These are phyloP conservation scores for Diplodia sapinea DNA, from an alignment of 2,329 filamentous ascomycete species.

Conservation along the genomic window DNA sequence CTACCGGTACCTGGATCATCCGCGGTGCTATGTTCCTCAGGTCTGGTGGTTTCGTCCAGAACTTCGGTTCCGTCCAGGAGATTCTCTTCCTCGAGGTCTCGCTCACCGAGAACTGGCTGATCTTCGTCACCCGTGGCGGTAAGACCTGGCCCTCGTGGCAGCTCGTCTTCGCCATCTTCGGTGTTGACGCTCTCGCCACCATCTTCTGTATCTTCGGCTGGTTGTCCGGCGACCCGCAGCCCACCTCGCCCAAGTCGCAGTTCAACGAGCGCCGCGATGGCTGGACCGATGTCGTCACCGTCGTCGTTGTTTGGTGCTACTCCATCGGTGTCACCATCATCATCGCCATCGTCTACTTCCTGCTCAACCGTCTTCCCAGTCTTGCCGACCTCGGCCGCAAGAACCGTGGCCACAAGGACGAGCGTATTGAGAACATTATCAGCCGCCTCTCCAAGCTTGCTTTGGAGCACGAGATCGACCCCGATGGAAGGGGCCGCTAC, in stretches of 20 bases:
- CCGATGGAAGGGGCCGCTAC: slow-evolving; percentile 53
- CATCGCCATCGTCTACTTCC: slow-evolving; percentile 69
- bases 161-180: slow-evolving; percentile 71
- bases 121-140: slow-evolving; percentile 64
- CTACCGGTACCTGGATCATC: slow-evolving; percentile 73
- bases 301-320: slow-evolving; percentile 69
- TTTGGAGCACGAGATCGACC: slow-evolving; percentile 63
- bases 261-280: slow-evolving; percentile 54
- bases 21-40: slow-evolving; percentile 72
- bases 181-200: slow-evolving; percentile 73
- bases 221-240: slow-evolving; percentile 62
- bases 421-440: slow-evolving; percentile 70
- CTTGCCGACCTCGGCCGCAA: slow-evolving; percentile 68
- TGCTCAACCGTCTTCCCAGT: slow-evolving; percentile 64
- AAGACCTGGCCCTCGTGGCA: slow-evolving; percentile 78
- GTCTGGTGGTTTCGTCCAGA: slow-evolving; percentile 75
- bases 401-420: slow-evolving; percentile 66
- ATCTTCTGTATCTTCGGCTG: slow-evolving; percentile 78
- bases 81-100: slow-evolving; percentile 63
- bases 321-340: slow-evolving; percentile 70
- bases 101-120: slow-evolving; percentile 61
- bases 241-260: slow-evolving; percentile 51
- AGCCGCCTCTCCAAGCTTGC: slow-evolving; percentile 68
- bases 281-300: slow-evolving; percentile 67
- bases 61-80: slow-evolving; percentile 75